Evolutionary conservation across 371 early-diverging fungal species (phyloP).

Genomic region (Phascolomyces articulosus): DNA sequence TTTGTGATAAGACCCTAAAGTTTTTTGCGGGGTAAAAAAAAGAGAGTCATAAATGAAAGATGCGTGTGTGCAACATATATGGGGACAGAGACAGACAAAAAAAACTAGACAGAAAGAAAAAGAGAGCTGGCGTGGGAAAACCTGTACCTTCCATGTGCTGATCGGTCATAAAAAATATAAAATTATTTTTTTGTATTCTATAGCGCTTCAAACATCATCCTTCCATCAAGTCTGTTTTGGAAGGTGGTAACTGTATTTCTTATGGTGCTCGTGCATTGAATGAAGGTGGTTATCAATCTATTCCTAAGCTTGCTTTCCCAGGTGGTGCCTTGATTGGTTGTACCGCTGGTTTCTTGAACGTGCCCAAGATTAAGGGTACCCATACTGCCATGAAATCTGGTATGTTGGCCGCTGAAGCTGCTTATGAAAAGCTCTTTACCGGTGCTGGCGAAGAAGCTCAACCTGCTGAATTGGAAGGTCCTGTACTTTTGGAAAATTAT

Average conservation of each 20-base stretch:
- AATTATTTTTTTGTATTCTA: constrained; percentile 13
- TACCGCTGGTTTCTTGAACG: constrained; percentile 96
- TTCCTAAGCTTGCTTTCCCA: constrained; percentile 94
- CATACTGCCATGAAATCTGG: constrained; percentile 99
- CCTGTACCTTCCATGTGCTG: neutral
- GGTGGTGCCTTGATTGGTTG: constrained; percentile 97
- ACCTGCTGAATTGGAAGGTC: constrained; percentile 32
- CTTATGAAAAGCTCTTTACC: constrained; percentile 67
- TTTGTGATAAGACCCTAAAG: neutral
- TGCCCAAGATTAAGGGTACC: constrained; percentile 98
- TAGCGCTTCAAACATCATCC: constrained; percentile 95
- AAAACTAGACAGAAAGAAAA: too few species aligned
- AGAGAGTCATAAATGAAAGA: too few species aligned
- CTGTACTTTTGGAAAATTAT: constrained; percentile 69
- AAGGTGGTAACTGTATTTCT: constrained; percentile 91
- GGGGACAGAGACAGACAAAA: too few species aligned
- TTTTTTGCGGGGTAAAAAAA: neutral
- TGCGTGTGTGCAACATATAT: neutral
- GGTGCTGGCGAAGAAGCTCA: constrained; percentile 41
- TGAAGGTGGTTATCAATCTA: constrained; percentile 94
- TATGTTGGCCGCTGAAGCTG: constrained; percentile 88
- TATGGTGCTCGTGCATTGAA: constrained; percentile 97
- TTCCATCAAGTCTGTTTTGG: constrained; percentile 73
- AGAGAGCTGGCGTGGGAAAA: constrained; percentile 21
- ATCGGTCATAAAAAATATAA: constrained; percentile 2